Evolutionary conservation across 805 yeast genomes (phyloP).

Genomic region (Wickerhamiella dianesei): DNA sequence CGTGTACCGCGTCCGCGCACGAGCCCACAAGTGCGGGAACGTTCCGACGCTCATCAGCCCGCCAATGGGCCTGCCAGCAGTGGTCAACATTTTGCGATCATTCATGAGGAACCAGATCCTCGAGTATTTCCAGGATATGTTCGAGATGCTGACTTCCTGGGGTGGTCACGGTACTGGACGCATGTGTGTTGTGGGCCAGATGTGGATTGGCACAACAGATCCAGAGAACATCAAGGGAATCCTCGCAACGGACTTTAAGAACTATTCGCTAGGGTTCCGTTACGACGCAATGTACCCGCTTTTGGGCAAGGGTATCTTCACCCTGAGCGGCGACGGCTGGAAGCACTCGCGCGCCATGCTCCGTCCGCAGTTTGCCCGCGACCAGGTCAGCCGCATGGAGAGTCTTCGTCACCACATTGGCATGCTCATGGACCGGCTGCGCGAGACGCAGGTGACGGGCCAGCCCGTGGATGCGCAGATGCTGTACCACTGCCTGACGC

Average conservation of each 20-base stretch:
- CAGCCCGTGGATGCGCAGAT: constrained; percentile 17
- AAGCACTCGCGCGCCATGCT: constrained; percentile 22
- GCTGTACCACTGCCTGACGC: constrained; percentile 17
- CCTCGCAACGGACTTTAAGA: constrained; percentile 21
- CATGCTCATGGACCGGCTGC: constrained; percentile 13
- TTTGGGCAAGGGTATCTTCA: constrained; percentile 23
- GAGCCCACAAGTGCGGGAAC: constrained; percentile 8
- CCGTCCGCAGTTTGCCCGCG: constrained; percentile 23
- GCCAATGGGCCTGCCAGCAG: constrained; percentile 11
- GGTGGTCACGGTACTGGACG: constrained; percentile 6
- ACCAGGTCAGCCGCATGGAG: constrained; percentile 18
- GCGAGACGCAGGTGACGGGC: constrained; percentile 6
- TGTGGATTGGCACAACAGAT: constrained; percentile 18
- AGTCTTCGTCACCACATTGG: constrained; percentile 18
- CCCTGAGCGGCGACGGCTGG: constrained; percentile 23
- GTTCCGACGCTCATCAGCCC: constrained; percentile 2
- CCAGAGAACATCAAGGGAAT: constrained; percentile 21
- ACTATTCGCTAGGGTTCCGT: constrained; percentile 21
- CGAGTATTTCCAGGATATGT: constrained; percentile 7
- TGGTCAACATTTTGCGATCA: constrained; percentile 1
- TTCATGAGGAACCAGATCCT: constrained; percentile 5
- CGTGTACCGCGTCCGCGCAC: constrained; percentile 9
- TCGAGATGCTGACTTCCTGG: not conserved
- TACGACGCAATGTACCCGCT: constrained; percentile 15
- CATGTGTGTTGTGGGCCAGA: constrained; percentile 8